phyloP scores from a whole-genome alignment of 352 stramenopile genomes.

The Pythium dissotocum region DNA sequence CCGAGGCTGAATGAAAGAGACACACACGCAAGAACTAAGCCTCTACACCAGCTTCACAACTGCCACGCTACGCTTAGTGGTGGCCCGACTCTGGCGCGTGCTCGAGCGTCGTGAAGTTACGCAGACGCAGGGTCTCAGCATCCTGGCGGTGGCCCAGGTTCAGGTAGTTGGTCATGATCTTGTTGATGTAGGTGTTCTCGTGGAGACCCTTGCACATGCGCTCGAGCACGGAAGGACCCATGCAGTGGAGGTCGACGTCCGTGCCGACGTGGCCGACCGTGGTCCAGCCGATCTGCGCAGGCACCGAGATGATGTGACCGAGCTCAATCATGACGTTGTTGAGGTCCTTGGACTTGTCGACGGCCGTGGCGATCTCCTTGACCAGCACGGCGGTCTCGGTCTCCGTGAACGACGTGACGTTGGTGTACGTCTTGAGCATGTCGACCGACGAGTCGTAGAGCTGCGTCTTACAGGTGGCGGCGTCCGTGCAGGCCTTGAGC shows the following conservation, averaged over 20 bases:
- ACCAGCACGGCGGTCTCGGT: slow-evolving; percentile 27
- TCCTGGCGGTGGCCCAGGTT: slow-evolving; percentile 56
- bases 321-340: slow-evolving; percentile 53
- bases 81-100: slow-evolving; percentile 17
- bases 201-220: slow-evolving; percentile 67
- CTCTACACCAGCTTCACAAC: neutral
- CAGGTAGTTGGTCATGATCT: slow-evolving; percentile 73
- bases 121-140: slow-evolving; percentile 51
- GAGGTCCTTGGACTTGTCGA: slow-evolving; percentile 45
- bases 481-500: slow-evolving; percentile 41
- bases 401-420: slow-evolving; percentile 41
- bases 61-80: slow-evolving; percentile 11
- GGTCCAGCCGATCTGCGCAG: slow-evolving; percentile 55
- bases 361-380: slow-evolving; percentile 41
- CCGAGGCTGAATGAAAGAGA: neutral
- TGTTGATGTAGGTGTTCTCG: slow-evolving; percentile 75
- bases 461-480: slow-evolving; percentile 47
- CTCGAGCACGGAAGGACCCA: slow-evolving; percentile 53
- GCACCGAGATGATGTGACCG: slow-evolving; percentile 50
- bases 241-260: slow-evolving; percentile 77
- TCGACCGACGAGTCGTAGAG: slow-evolving; percentile 42
- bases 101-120: slow-evolving; percentile 31
- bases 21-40: neutral
- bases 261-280: slow-evolving; percentile 67
- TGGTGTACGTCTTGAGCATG: slow-evolving; percentile 54